Percentiles rank a stretch among this genome's conserved stretches.
Evolutionary conservation across 768 basidiomycete genomes (phyloP).

Genomic region (Strobilomyces dryophilus): DNA sequence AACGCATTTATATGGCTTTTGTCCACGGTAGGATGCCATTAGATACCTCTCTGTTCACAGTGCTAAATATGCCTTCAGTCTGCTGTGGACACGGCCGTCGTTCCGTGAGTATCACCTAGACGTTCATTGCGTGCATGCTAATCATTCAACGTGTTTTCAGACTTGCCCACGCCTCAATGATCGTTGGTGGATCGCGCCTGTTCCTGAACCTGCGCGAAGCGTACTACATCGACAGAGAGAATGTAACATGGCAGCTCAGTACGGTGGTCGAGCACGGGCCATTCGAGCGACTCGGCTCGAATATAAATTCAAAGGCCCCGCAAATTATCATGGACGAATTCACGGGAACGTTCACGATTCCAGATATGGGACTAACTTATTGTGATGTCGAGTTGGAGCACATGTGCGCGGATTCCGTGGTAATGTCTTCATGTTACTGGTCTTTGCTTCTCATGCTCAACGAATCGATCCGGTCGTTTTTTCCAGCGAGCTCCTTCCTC

Average conservation of each 20-base stretch:
- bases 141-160: not conserved
- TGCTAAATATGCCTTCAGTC: not conserved
- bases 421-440: not conserved
- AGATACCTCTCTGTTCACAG: no score
- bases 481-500: not conserved
- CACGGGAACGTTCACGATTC: not conserved
- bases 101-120: not conserved
- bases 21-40: not conserved
- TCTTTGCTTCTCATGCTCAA: not conserved
- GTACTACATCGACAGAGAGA: not conserved
- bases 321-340: not conserved
- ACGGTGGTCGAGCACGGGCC: no score
- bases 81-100: not conserved
- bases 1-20: not conserved
- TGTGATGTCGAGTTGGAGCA: not conserved
- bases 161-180: not conserved
- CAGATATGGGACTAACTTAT: not conserved
- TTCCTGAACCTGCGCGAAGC: conserved; percentile 1
- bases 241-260: not conserved
- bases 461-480: not conserved
- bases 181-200: not conserved
- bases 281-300: not conserved
- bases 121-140: not conserved
- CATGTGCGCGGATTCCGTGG: not conserved
- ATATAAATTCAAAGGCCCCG: no score